These are phyloP conservation scores for Puccinia hordei DNA, from an alignment of 1,284 basidiomycete genomes.

Conservation along the genomic window DNA sequence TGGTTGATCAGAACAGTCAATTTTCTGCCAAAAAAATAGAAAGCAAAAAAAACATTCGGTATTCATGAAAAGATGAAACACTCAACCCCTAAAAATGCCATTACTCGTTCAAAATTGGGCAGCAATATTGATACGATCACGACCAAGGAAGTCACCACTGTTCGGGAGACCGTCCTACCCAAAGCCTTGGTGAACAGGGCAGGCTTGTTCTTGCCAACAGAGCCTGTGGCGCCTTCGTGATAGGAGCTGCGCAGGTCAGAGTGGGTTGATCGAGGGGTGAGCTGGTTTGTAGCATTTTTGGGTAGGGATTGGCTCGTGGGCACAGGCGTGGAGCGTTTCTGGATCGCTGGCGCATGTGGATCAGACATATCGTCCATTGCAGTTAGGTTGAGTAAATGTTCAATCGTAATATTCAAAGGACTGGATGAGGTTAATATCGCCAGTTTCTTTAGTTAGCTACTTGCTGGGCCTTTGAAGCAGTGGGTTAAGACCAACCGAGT, in stretches of 20 bases:
- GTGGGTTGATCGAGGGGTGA: constrained; percentile 21
- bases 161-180: constrained; percentile 27
- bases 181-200: constrained; percentile 28
- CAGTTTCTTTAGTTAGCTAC: background rate
- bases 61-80: background rate
- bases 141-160: constrained; percentile 31
- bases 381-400: constrained; percentile 34
- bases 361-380: constrained; percentile 16
- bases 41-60: background rate
- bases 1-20: background rate
- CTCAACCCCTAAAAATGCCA: constrained; percentile 47
- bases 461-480: background rate
- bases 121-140: constrained; percentile 45
- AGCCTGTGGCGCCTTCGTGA: background rate
- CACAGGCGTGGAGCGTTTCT: background rate
- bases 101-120: constrained; percentile 44
- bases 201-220: background rate
- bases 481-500: constrained; percentile 19
- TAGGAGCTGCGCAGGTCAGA: constrained; percentile 4
- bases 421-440: background rate
- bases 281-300: background rate
- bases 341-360: background rate
- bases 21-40: background rate
- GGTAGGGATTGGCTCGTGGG: background rate
- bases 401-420: constrained; percentile 43